A percentile compares a stretch with the other conserved stretches of the same genome.
phyloP scores from a whole-genome alignment of 1,284 basidiomycete genomes.

The Rhodotorula sp. region DNA sequence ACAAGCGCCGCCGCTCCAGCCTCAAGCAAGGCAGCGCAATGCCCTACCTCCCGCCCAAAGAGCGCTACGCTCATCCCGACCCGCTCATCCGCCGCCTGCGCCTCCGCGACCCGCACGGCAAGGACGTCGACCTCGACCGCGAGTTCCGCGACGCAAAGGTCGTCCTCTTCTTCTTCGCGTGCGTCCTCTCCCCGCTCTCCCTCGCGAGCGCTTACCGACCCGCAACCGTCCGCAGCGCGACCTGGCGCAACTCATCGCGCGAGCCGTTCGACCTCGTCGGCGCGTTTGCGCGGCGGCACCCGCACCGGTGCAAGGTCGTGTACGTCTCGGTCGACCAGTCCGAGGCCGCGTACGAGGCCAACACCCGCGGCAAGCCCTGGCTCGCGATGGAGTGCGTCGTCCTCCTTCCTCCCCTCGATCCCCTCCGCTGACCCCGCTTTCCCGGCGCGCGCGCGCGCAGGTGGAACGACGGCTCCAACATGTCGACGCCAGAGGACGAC shows the following conservation, averaged over 20 bases:
- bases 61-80: slow-evolving; percentile 51
- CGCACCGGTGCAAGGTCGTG: slow-evolving; percentile 50
- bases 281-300: slow-evolving; percentile 46
- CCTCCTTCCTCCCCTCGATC: neutral
- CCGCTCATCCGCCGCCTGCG: slow-evolving; percentile 51
- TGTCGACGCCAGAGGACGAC: slow-evolving; percentile 1
- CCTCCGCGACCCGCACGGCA: slow-evolving; percentile 48
- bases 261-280: slow-evolving; percentile 42
- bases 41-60: slow-evolving; percentile 46
- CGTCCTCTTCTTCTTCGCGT: slow-evolving; percentile 53
- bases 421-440: neutral
- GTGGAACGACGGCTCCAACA: slow-evolving; percentile 52
- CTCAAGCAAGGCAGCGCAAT: slow-evolving; percentile 47
- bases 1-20: slow-evolving; percentile 40
- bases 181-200: slow-evolving; percentile 27
- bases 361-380: slow-evolving; percentile 46
- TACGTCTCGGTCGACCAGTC: slow-evolving; percentile 52
- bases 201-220: slow-evolving; percentile 18
- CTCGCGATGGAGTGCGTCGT: slow-evolving; percentile 38
- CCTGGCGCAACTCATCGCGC: slow-evolving; percentile 24
- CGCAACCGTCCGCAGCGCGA: slow-evolving; percentile 21
- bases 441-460: neutral
- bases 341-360: slow-evolving; percentile 48
- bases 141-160: slow-evolving; percentile 49
- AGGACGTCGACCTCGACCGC: slow-evolving; percentile 46